phyloP scores from a whole-genome alignment of 2,329 filamentous ascomycete species.

The Neurospora crassa region DNA sequence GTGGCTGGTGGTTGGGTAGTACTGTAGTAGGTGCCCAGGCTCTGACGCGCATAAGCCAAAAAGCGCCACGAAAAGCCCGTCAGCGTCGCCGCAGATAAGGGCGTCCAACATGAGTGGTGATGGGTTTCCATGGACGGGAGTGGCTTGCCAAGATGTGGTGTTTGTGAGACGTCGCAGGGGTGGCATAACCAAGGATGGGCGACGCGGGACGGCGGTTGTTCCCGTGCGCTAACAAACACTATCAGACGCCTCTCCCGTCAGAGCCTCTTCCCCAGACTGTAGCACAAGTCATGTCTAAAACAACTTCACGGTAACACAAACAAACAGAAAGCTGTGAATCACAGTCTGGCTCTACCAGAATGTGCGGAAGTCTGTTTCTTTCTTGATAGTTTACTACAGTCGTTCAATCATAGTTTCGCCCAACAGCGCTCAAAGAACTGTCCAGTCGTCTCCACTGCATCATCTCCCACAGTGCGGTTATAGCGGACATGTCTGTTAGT shows the following conservation, averaged over 20 bases:
- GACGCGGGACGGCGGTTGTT: not conserved
- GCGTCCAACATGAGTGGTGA: not conserved
- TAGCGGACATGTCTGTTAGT: not conserved
- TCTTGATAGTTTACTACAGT: too few species aligned
- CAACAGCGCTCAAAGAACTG: not conserved
- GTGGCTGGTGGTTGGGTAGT: not conserved
- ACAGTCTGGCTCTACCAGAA: not conserved
- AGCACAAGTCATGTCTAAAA: not conserved
- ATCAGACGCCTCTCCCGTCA: not conserved
- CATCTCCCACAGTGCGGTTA: not conserved
- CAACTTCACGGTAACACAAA: not conserved
- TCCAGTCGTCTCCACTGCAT: not conserved
- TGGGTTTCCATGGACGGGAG: not conserved
- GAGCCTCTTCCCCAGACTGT: not conserved
- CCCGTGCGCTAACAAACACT: not conserved
- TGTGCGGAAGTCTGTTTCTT: too few species aligned
- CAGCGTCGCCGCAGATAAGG: not conserved
- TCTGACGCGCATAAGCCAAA: not conserved
- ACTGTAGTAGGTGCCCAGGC: too few species aligned
- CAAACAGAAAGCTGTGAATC: fast-evolving
- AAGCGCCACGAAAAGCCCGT: not conserved
- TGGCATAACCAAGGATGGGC: not conserved
- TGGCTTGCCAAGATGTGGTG: not conserved
- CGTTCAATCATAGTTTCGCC: not conserved
- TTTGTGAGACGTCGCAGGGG: not conserved